Conservation (phyloP, 2,329 filamentous ascomycete species). For the Colletotrichum sp. region DNA sequence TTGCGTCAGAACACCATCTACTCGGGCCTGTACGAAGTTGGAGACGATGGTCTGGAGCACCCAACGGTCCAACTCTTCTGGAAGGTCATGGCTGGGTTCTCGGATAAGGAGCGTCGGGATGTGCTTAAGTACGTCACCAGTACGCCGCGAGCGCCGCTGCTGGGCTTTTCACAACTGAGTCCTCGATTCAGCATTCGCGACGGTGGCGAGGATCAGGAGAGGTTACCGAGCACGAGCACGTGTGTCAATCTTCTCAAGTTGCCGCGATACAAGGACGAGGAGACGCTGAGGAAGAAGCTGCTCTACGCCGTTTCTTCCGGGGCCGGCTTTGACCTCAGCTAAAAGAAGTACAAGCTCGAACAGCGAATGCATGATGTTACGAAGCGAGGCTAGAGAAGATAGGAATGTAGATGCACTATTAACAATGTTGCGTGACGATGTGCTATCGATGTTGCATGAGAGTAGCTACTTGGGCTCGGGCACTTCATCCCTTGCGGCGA, state of each 20-base stretch:
- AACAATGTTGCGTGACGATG: not conserved
- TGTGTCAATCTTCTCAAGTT: constrained; percentile 96
- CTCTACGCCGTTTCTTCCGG: constrained; percentile 89
- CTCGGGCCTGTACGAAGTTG: constrained; percentile 85
- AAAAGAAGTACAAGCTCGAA: not conserved
- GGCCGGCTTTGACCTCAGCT: constrained; percentile 88
- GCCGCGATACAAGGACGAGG: constrained; percentile 75
- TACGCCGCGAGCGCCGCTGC: constrained; percentile 85
- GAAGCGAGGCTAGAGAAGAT: constrained; percentile 1
- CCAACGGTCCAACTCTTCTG: constrained; percentile 88
- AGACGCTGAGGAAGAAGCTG: constrained; percentile 76
- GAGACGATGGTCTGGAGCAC: constrained; percentile 88
- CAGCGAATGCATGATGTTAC: constrained; percentile 8
- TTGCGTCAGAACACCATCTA: constrained; percentile 85
- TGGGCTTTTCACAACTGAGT: constrained; percentile 86
- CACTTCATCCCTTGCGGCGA: not conserved
- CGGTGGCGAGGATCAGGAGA: constrained; percentile 73
- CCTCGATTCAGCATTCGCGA: constrained; percentile 92
- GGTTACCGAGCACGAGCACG: constrained; percentile 91
- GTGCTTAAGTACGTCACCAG: constrained; percentile 96
- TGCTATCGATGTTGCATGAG: not conserved
- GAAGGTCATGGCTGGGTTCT: constrained; percentile 80
- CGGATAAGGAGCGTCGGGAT: constrained; percentile 78
- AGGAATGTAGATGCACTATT: not conserved
- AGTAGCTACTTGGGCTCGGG: not conserved